phyloP scores from a whole-genome alignment of 495 filamentous ascomycete species.

The Neurospora sp. region DNA sequence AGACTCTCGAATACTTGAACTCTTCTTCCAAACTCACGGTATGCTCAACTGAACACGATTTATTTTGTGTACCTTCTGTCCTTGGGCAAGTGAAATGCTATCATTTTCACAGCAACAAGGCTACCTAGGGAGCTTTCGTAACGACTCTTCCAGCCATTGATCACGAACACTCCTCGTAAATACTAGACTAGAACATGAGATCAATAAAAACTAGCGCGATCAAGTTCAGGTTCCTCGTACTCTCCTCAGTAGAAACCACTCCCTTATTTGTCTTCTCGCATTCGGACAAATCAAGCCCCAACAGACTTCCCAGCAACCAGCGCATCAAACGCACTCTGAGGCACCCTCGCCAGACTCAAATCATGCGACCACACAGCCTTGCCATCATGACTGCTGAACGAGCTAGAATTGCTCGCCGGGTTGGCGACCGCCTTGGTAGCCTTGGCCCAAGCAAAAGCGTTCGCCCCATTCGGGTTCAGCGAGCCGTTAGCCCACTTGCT shows the following conservation, averaged over 20 bases:
- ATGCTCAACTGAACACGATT: no score
- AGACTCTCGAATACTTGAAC: no score
- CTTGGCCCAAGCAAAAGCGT: constrained; percentile 21
- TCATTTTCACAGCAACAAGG: not conserved
- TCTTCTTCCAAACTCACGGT: no score
- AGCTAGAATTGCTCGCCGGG: constrained; percentile 17
- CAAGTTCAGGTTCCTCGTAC: not conserved
- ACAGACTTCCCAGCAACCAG: constrained; percentile 5
- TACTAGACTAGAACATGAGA: not conserved
- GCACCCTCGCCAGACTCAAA: constrained; percentile 17
- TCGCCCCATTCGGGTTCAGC: constrained; percentile 22
- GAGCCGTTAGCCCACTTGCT: constrained; percentile 24
- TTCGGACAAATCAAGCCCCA: not conserved
- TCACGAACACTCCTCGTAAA: not conserved
- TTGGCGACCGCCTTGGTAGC: constrained; percentile 6
- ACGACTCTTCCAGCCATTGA: not conserved
- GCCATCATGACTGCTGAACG: constrained; percentile 18
- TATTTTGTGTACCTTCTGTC: no score
- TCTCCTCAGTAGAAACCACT: not conserved
- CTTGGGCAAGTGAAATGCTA: not conserved
- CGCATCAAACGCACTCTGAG: constrained; percentile 20
- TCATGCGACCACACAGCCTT: constrained; percentile 18
- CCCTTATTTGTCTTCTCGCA: not conserved
- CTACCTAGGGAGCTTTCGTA: not conserved
- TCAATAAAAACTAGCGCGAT: not conserved